Evolutionary conservation across 225 moss, liverwort and hornwort species (phyloP), one percentile per base, ranked within the genome.

Genomic region (Lunularia cruciata): DNA sequence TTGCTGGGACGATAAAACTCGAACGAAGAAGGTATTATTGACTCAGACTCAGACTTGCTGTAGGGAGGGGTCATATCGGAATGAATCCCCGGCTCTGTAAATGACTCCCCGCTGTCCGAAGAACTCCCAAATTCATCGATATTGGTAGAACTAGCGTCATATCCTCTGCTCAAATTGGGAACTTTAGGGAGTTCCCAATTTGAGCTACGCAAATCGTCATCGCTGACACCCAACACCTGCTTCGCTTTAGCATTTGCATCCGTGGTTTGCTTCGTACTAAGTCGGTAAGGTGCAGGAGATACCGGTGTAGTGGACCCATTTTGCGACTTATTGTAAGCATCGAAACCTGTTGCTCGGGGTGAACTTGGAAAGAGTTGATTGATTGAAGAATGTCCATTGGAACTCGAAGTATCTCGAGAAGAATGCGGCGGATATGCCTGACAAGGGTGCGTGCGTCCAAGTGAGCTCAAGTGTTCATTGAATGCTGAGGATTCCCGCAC

Each of bases 181-280:
- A 10, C 10, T 47, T n/a, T n/a, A n/a, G n/a, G n/a, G n/a, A 3
- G 16, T 45, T n/a, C n/a, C n/a, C n/a, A n/a, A n/a, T n/a, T n/a
- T n/a, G n/a, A n/a, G n/a, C n/a, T n/a, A 47, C 25, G 48, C 68
- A 70, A 49, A 5, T 72, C 72, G 30, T 72, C 71, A 39, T 57
- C 37, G 15, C 71, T 56, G 20, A 70, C 71, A 55, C 82, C 82
- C 25, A 83, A 52, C 26, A 78, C n/a, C 63, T 78, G 68, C 47
- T 75, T 67, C 40, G 75, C 75, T 60, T 83, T 83, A 28, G 18
- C 43, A 39, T 37, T 14, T 31, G 60, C 74, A 77, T 77, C 81
- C n/a, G 68, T 73, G 3, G 55, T 51, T 35, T 48, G 72, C 75
- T 61, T 75, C 58, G 51, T 46, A 60, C 68, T 69, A 15, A 39